Conservation (phyloP, 2,329 filamentous ascomycete genomes). For the Berkeleyomyces rouxiae region DNA sequence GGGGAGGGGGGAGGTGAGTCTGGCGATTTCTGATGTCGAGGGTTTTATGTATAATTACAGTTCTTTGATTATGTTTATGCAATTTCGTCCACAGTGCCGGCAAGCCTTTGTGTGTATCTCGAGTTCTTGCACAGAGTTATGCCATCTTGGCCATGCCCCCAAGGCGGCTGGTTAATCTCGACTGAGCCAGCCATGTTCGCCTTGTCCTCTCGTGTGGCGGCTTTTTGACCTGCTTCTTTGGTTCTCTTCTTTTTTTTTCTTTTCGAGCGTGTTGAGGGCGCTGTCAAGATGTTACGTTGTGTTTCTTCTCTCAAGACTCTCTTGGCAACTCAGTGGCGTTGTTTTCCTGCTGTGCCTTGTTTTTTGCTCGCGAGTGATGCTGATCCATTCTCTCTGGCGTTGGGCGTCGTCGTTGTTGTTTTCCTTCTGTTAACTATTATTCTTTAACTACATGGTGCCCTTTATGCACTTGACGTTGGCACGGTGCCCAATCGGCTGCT, state of each 20-base stretch:
- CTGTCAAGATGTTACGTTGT: background rate
- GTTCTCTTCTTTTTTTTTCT: background rate
- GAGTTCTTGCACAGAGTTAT: too few relatives aligned
- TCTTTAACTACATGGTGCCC: background rate
- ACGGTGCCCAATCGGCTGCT: background rate
- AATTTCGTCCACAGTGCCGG: too few relatives aligned
- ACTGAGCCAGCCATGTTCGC: too few relatives aligned
- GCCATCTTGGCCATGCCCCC: too few relatives aligned
- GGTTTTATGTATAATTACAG: too few relatives aligned
- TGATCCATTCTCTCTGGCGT: background rate
- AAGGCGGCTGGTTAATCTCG: too few relatives aligned
- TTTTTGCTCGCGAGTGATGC: background rate
- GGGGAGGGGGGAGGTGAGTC: too few relatives aligned
- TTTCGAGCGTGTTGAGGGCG: background rate
- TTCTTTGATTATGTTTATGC: too few relatives aligned
- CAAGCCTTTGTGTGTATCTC: too few relatives aligned
- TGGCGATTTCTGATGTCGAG: too few relatives aligned
- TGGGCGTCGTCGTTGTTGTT: background rate
- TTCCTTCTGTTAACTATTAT: background rate
- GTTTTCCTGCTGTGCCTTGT: background rate
- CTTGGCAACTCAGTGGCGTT: too few relatives aligned
- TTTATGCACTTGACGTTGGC: background rate
- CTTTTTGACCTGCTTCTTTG: background rate
- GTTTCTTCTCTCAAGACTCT: background rate
- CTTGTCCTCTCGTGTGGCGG: background rate